Evolutionary conservation across 306 rosid genomes (phyloP).

Genomic region (Castanopsis chinensis): DNA sequence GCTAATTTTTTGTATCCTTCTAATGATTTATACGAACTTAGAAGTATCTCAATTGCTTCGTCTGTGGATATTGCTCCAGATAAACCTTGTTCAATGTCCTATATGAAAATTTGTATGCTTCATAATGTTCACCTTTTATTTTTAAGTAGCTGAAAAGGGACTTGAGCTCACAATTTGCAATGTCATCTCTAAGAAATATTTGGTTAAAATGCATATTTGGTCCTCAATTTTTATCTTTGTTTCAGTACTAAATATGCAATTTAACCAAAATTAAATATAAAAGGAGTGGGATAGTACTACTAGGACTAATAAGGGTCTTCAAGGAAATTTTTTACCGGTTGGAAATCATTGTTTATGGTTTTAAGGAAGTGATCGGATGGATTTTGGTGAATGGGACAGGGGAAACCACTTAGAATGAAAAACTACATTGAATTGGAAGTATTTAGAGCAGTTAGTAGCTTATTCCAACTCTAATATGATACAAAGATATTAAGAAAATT

Average conservation of each 20-base stretch:
- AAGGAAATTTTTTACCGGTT: slow-evolving; percentile 23
- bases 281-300: too few relatives aligned
- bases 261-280: slow-evolving; percentile 24
- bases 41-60: slow-evolving; percentile 25
- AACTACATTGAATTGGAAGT: slow-evolving; percentile 33
- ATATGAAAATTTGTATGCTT: neutral
- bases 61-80: neutral
- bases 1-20: neutral
- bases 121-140: neutral
- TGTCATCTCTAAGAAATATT: too few relatives aligned
- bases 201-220: too few relatives aligned
- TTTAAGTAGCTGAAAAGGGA: too few relatives aligned
- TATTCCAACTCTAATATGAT: neutral
- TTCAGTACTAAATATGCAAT: slow-evolving; percentile 59
- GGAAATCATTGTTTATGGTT: slow-evolving; percentile 68
- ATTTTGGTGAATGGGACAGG: slow-evolving; percentile 61
- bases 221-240: too few relatives aligned
- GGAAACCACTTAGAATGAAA: slow-evolving; percentile 60
- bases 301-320: too few relatives aligned
- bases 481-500: neutral
- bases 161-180: neutral
- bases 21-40: slow-evolving; percentile 16
- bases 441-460: neutral
- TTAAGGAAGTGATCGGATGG: slow-evolving; percentile 69
- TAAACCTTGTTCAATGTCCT: slow-evolving; percentile 31